Conservation (phyloP, 305 asterid genomes). For the Solanum hybrid region DNA sequence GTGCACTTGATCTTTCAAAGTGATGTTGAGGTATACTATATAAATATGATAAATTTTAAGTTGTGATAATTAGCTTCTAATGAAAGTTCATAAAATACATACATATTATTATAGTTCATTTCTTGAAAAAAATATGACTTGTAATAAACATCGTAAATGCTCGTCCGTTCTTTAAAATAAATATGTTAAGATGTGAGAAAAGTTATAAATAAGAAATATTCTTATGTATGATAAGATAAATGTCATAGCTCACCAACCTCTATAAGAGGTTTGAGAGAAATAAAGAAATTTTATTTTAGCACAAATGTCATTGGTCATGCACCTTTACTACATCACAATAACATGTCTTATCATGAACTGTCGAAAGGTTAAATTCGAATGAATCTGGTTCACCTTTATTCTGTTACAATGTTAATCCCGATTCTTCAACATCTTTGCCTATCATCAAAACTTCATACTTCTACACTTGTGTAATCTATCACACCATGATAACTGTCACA, state of each 20-base stretch:
- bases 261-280: too few species aligned
- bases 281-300: not conserved
- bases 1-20: not conserved
- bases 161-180: not conserved
- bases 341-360: not conserved
- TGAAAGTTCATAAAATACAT: too few species aligned
- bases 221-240: not conserved
- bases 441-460: not conserved
- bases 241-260: not conserved
- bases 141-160: not conserved
- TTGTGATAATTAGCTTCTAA: not conserved
- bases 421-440: too few species aligned
- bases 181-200: not conserved
- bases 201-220: too few species aligned
- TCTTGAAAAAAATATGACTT: not conserved
- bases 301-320: not conserved
- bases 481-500: accelerated
- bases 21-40: not conserved
- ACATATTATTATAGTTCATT: not conserved
- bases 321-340: not conserved
- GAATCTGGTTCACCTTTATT: not conserved
- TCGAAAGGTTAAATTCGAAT: not conserved
- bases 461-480: not conserved
- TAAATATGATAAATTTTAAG: too few species aligned
- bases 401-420: not conserved